Evolutionary conservation across 345 rosid genomes (phyloP).

Genomic region (Mercurialis annua): DNA sequence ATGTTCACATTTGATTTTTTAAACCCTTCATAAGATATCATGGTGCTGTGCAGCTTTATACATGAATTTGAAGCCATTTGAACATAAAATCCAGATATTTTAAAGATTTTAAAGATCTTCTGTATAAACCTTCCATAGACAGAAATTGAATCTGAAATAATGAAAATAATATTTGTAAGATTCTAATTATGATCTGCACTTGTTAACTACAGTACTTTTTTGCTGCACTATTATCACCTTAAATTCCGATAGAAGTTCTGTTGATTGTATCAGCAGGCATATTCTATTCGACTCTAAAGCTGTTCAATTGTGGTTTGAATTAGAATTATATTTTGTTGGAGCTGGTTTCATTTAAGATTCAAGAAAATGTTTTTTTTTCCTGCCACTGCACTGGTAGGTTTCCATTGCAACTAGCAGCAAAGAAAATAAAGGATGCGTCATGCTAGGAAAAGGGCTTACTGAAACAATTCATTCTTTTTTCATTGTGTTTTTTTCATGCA

Average conservation of each 20-base stretch:
- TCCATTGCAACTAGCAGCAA: neutral
- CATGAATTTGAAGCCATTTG: no score
- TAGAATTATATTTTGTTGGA: neutral
- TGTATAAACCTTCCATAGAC: neutral
- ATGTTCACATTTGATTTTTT: neutral
- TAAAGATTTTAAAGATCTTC: no score
- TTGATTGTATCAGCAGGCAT: neutral
- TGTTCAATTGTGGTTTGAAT: neutral
- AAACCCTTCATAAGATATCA: neutral
- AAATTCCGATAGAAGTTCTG: no score
- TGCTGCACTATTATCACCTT: neutral
- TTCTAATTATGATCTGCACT: neutral
- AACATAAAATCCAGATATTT: no score
- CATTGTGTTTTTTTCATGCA: neutral
- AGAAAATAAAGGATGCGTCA: neutral
- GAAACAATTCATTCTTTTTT: neutral
- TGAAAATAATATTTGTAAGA: neutral
- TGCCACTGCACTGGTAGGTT: neutral
- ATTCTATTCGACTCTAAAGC: neutral
- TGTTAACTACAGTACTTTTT: neutral
- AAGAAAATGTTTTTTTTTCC: neutral
- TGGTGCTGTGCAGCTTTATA: neutral
- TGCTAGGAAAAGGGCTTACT: neutral
- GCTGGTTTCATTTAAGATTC: neutral
- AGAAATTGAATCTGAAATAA: neutral